Percentiles rank a stretch among this genome's conserved stretches.
Evolutionary conservation across 2,329 filamentous ascomycete species (phyloP).

Genomic region (Cytospora chrysosperma): DNA sequence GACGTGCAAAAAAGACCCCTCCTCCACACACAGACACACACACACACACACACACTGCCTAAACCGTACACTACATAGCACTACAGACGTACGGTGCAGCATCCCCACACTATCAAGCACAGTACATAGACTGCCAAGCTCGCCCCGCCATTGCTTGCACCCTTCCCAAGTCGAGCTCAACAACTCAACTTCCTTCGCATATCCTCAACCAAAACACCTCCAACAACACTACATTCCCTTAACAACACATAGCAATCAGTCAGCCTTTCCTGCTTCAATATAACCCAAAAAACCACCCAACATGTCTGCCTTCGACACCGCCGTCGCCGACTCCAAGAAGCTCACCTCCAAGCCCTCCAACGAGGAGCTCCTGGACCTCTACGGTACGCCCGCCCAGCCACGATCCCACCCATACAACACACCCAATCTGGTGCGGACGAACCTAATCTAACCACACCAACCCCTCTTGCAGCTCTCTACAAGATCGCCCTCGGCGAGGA

Average conservation of each 20-base stretch:
- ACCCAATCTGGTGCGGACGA: not conserved
- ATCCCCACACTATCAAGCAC: not conserved
- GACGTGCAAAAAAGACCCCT: not conserved
- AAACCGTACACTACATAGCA: too few species aligned
- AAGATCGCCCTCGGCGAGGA: constrained; percentile 59
- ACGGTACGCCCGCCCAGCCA: constrained; percentile 45
- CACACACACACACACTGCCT: too few species aligned
- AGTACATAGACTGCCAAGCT: not conserved
- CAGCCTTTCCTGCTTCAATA: too few species aligned
- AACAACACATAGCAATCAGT: too few species aligned
- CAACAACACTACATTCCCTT: not conserved
- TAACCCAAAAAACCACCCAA: constrained; percentile 25
- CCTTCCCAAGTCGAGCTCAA: not conserved
- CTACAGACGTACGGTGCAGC: too few species aligned
- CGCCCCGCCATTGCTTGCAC: not conserved
- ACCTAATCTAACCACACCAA: not conserved
- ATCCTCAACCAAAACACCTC: not conserved
- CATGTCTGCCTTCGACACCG: constrained; percentile 56
- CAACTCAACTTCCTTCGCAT: not conserved
- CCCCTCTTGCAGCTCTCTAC: constrained; percentile 48
- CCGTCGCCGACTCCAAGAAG: constrained; percentile 64
- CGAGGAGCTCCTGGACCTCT: constrained; percentile 64
- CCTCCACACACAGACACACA: not conserved
- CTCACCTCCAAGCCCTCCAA: constrained; percentile 63
- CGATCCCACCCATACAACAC: not conserved